phyloP scores from a whole-genome alignment of 2,329 filamentous ascomycete species.

The Cercospora sp. region DNA sequence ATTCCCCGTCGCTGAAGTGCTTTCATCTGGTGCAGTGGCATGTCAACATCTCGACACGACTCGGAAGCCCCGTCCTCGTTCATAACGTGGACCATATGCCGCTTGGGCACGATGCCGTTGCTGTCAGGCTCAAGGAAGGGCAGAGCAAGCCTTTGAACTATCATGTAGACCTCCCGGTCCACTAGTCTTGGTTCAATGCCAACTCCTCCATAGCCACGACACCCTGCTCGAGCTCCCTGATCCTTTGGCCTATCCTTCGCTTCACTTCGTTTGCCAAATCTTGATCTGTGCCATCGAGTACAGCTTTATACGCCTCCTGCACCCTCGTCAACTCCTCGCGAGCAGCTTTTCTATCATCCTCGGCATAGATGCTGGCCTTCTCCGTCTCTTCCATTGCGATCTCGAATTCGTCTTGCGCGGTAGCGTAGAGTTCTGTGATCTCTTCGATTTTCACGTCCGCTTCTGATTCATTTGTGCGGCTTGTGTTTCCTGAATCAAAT shows the following conservation, averaged over 20 bases:
- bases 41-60: not conserved
- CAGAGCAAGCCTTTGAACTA: not conserved
- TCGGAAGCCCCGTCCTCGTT: not conserved
- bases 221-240: conserved; percentile 56
- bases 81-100: not conserved
- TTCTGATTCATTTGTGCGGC: conserved; percentile 27
- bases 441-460: conserved; percentile 45
- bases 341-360: conserved; percentile 55
- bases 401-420: conserved; percentile 49
- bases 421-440: conserved; percentile 44
- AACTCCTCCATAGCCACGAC: conserved; percentile 54
- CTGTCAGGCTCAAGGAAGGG: not conserved
- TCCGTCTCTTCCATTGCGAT: conserved; percentile 55
- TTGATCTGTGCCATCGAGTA: conserved; percentile 44
- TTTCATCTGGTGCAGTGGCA: not conserved
- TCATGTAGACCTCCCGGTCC: not conserved
- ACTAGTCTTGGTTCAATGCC: conserved; percentile 49
- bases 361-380: conserved; percentile 57
- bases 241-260: conserved; percentile 52
- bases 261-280: conserved; percentile 53
- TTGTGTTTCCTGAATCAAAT: not conserved
- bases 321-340: conserved; percentile 54
- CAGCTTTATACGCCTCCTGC: conserved; percentile 48
- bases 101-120: not conserved
- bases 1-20: not conserved